Evolutionary conservation across 768 basidiomycete species (phyloP).

Genomic region (Lactarius pseudohatsudake): DNA sequence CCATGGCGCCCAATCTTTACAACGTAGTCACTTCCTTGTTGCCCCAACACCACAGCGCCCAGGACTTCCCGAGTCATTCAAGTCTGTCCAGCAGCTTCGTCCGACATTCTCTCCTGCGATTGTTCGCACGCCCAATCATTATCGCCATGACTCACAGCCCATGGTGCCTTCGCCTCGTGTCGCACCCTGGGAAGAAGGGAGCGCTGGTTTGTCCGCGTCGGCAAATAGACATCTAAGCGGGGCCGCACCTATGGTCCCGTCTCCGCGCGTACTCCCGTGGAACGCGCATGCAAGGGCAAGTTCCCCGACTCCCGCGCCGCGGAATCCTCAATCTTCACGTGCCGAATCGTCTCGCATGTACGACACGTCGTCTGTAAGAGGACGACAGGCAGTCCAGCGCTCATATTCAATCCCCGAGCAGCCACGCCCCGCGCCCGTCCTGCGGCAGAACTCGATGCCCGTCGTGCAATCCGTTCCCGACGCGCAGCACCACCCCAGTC

Average conservation of each 20-base stretch:
- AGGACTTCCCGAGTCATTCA: conserved; percentile 45
- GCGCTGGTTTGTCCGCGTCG: conserved; percentile 10
- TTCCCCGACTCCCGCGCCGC: conserved; percentile 24
- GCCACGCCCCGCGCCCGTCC: background rate
- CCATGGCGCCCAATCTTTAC: background rate
- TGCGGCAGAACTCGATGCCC: conserved; percentile 28
- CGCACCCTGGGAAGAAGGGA: conserved; percentile 9
- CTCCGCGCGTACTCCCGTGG: conserved; percentile 22
- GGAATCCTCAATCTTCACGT: conserved; percentile 9
- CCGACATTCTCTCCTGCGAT: conserved; percentile 70
- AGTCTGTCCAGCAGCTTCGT: conserved; percentile 51
- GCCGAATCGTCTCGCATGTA: conserved; percentile 16
- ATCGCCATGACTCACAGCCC: conserved; percentile 34
- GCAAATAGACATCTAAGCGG: conserved; percentile 19
- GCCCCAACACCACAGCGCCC: conserved; percentile 30
- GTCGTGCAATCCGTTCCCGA: conserved; percentile 1
- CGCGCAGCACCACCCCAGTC: conserved; percentile 7
- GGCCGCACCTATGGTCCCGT: background rate
- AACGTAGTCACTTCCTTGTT: conserved; percentile 25
- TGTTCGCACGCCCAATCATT: conserved; percentile 68
- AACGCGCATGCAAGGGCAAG: conserved; percentile 12
- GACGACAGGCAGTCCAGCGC: conserved; percentile 13
- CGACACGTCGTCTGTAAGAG: conserved; percentile 10
- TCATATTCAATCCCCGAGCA: conserved; percentile 24
- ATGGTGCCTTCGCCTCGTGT: conserved; percentile 29